A percentile compares a stretch with the other conserved stretches of the same genome.
These are phyloP conservation scores for Mucor racemosus DNA, from an alignment of 371 early-diverging fungal genomes.

Conservation along the genomic window DNA sequence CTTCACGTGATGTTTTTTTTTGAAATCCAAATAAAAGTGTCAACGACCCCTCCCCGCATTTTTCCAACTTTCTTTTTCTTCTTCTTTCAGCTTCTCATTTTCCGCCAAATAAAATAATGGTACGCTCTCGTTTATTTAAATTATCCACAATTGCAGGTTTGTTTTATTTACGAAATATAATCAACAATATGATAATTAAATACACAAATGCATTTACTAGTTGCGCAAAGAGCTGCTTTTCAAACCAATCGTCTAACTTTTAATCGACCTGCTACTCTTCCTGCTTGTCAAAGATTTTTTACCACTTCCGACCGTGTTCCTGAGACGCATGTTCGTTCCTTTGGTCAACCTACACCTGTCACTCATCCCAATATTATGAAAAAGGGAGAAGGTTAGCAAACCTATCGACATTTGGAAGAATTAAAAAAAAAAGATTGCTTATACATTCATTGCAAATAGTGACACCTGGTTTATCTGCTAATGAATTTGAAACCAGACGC, in stretches of 20 bases:
- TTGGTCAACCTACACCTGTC: slow-evolving; percentile 74
- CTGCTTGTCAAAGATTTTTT: slow-evolving; percentile 8
- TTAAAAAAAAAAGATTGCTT: neutral
- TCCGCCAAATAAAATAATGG: neutral
- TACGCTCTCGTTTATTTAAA: slow-evolving; percentile 13
- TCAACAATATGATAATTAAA: neutral
- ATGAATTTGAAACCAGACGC: slow-evolving; percentile 81
- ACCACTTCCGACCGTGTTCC: slow-evolving; percentile 26
- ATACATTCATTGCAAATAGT: slow-evolving; percentile 43
- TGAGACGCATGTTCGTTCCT: slow-evolving; percentile 44
- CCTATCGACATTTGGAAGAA: neutral
- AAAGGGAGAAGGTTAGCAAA: slow-evolving; percentile 64
- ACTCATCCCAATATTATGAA: slow-evolving; percentile 85
- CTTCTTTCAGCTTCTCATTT: neutral
- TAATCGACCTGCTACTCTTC: slow-evolving; percentile 3
- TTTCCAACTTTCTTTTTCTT: neutral
- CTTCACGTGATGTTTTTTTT: neutral
- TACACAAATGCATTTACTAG: neutral
- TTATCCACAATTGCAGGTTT: slow-evolving; percentile 17
- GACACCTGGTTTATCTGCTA: slow-evolving; percentile 76
- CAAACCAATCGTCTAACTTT: neutral
- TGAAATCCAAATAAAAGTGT: slow-evolving; percentile 7
- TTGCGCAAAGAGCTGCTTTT: slow-evolving; percentile 9
- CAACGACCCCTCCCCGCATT: slow-evolving; percentile 10
- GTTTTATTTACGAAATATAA: neutral